These are phyloP conservation scores for Pichia nakasei DNA, from an alignment of 805 yeast species.

Conservation along the genomic window DNA sequence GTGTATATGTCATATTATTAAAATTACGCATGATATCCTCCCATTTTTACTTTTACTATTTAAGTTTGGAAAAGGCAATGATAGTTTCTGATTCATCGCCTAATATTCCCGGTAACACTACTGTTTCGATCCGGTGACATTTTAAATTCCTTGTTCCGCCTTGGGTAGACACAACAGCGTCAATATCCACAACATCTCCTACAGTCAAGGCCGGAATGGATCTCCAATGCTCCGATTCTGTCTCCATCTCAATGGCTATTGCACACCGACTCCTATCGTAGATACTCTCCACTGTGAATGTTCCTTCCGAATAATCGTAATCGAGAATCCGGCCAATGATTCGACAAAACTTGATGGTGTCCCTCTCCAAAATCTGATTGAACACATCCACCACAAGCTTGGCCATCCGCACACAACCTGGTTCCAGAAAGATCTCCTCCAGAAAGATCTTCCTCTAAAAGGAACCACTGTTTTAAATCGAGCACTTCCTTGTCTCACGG, in stretches of 20 bases:
- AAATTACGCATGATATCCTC: not conserved
- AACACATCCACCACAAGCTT: slow-evolving; percentile 4
- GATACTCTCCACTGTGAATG: slow-evolving; percentile 11
- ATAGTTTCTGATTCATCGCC: not conserved
- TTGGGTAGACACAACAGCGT: slow-evolving; percentile 4
- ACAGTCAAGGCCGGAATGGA: not conserved
- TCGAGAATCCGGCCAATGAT: slow-evolving; percentile 17
- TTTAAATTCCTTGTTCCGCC: not conserved
- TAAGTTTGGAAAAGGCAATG: not conserved
- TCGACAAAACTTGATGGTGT: too few relatives aligned
- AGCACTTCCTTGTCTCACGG: too few relatives aligned
- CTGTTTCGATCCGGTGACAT: not conserved
- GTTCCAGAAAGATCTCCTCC: too few relatives aligned
- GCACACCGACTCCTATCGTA: slow-evolving; percentile 5
- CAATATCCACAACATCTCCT: slow-evolving; percentile 14
- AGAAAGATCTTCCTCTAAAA: too few relatives aligned
- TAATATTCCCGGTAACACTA: not conserved
- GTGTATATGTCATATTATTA: not conserved
- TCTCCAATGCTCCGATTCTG: not conserved
- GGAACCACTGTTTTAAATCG: too few relatives aligned
- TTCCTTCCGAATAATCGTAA: slow-evolving; percentile 14
- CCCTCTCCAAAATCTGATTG: too few relatives aligned
- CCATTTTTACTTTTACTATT: not conserved
- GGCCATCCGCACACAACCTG: too few relatives aligned
- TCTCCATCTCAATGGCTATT: slow-evolving; percentile 5